Conservation (phyloP, 1,284 basidiomycete species). For the Fomitopsis schrenkii region DNA sequence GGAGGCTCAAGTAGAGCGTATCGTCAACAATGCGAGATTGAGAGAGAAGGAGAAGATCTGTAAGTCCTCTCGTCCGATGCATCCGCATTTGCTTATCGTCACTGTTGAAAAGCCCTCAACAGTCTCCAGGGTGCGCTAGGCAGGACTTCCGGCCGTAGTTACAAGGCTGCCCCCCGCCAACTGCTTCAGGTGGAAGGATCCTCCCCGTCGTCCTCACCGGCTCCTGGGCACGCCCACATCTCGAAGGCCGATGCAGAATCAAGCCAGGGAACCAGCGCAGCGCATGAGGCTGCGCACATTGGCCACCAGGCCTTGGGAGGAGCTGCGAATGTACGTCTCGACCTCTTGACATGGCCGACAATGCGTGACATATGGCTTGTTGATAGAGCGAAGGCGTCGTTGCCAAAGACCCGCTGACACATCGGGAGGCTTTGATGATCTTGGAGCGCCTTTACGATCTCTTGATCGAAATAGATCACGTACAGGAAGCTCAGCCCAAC, state of each 20-base stretch:
- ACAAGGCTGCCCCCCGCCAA: slow-evolving; percentile 94
- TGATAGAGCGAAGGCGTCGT: slow-evolving; percentile 51
- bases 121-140: slow-evolving; percentile 95
- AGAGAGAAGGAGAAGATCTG: slow-evolving; percentile 82
- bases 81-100: slow-evolving; percentile 35
- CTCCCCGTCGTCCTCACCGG: slow-evolving; percentile 45
- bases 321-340: slow-evolving; percentile 42
- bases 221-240: slow-evolving; percentile 55
- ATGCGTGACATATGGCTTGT: background rate
- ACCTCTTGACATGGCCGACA: background rate
- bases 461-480: slow-evolving; percentile 83
- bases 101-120: slow-evolving; percentile 50
- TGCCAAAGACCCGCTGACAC: slow-evolving; percentile 69
- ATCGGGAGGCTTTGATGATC: slow-evolving; percentile 74
- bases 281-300: slow-evolving; percentile 67
- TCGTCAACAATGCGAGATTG: slow-evolving; percentile 89
- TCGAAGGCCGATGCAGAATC: slow-evolving; percentile 48
- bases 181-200: slow-evolving; percentile 81
- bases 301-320: slow-evolving; percentile 64
- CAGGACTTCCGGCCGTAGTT: slow-evolving; percentile 86
- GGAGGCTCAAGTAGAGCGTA: slow-evolving; percentile 95
- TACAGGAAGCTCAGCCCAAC: slow-evolving; percentile 74
- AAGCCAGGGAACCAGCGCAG: slow-evolving; percentile 44
- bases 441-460: slow-evolving; percentile 88
- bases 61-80: slow-evolving; percentile 23